Base-by-base conservation (phyloP, 2,329 filamentous ascomycete genomes). In the Dendrostoma leiphaemia region DNA sequence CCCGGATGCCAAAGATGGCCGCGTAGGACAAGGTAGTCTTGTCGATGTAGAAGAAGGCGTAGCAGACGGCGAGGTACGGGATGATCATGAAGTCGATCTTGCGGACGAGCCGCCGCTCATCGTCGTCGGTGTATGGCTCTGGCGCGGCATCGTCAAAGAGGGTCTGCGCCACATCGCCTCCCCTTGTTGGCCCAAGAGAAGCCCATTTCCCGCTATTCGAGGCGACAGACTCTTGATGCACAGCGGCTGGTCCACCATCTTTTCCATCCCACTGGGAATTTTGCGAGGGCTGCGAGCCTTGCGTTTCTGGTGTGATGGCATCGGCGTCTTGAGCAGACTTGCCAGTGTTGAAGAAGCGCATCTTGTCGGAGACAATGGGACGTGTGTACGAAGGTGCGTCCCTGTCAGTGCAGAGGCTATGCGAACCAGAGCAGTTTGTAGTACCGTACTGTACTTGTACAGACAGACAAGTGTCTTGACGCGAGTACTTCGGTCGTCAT, bases 1-100 rank as follows among this genome's bases (percentile, higher is more conserved):
- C 75, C 21, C 75, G 73, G 56, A 88, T 80, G 1, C 83, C 83
- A 54, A 87, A 86, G 47, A 88, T 82, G 19, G 84, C 83, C 0
- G 85, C 84, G 59, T 86, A 87, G 1, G 77, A 82, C 28, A 84
- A 67, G 0, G 78, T 83, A 0, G 81, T 84, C 70, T 84, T 66
- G 60, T 67, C 63, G 29, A 66, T 60, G 26, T 67, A 63, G 43
- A 54, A 55, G 47, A 57, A 55, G 24, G 51, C 55, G 21, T 57
- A 57, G 23, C 51, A 57, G 17, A 57, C 51, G 29, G 54, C 26
- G 17, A 57, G 45, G 34, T 50, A 57, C 1, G 56, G 56, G 24
- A 58, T 46, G 29, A 58, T 54, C 32, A 49, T 56, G 15, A 56
- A 43, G n/a, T 58, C 56, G 28, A 58, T 52, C 45, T 56, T 58